A percentile compares a stretch with the other conserved stretches of the same genome.
These are phyloP conservation scores for Leishmania lainsoni DNA, from an alignment of 208 protist species.

Conservation along the genomic window DNA sequence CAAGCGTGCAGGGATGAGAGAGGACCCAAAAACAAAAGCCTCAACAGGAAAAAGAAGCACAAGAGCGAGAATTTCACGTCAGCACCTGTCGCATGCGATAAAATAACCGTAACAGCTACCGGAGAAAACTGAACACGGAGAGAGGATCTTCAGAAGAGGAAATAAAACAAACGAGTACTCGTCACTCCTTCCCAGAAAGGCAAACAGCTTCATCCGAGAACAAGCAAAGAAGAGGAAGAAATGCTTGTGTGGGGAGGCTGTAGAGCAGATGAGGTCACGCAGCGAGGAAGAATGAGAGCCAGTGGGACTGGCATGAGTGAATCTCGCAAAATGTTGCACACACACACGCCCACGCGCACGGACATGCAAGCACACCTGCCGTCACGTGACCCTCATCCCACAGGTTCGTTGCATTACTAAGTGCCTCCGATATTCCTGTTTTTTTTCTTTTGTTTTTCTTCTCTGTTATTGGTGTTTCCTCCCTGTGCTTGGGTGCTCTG, in stretches of 20 bases:
- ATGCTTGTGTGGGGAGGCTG: not conserved
- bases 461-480: too few relatives aligned
- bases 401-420: not conserved
- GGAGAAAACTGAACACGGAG: not conserved
- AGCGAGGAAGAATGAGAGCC: not conserved
- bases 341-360: not conserved
- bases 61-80: not conserved
- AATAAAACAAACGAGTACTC: not conserved
- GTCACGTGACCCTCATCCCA: not conserved
- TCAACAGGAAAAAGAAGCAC: constrained; percentile 4
- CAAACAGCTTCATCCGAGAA: not conserved
- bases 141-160: not conserved
- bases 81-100: not conserved
- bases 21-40: not conserved
- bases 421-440: too few relatives aligned
- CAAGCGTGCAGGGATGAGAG: not conserved
- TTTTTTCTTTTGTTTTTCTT: too few relatives aligned
- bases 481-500: not conserved
- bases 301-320: not conserved
- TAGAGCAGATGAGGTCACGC: not conserved
- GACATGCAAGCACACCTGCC: not conserved
- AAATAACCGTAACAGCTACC: not conserved
- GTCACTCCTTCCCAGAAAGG: not conserved
- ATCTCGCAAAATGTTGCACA: not conserved
- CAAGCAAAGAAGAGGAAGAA: not conserved